Base-by-base conservation (phyloP, 139 green algal genomes). In the Chlamydomonas asymmetrica region DNA sequence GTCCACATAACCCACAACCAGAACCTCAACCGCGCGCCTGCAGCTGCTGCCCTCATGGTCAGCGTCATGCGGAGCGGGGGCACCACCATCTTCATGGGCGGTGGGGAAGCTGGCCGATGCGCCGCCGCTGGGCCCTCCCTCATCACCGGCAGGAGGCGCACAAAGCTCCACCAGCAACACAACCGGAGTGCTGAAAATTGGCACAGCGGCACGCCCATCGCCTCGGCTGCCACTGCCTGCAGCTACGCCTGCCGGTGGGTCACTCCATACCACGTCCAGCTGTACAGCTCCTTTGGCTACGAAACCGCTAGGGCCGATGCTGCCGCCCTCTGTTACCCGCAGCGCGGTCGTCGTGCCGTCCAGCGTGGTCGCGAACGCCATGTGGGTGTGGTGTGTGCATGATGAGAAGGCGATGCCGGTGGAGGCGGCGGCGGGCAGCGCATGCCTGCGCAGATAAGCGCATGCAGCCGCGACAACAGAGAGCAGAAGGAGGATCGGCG, bases 1-100 rank as follows among this genome's bases (percentile, higher is more conserved):
- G 16, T 76, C 67, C 67, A 82, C 75, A 43, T 73, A 49, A 0
- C 67, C 75, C 29, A 71, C 61, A 7, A 82, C 50, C 49, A 41
- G 48, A 29, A 65, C 7, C 27, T 22, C 50, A 29, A 8, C 40
- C 31, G 31, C 10, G 29, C 65, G 31, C 18, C 40, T 7, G 40
- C 27, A 27, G 63, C 63, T n/a, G 5, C 40, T 40, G 40, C 39
- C 40, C 1, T 25, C 32, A 31, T 43, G 32, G 31, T 8, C 59
- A 5, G 4, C 32, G 32, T 34, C 59, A 10, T 34, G 5, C 32
- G 7, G 9, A 34, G 7, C 6, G 13, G 20, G n/a, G 59, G 3
- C 13, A 16, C 4, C 8, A 10, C 3, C 4, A 5, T 34, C 4
- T 16, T 13, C 7, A 52, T 1, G 54, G 18, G 5, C 9, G n/a